A percentile compares a stretch with the other conserved stretches of the same genome.
Conservation (phyloP, 163 green algal genomes). For the Volvox carteri region DNA sequence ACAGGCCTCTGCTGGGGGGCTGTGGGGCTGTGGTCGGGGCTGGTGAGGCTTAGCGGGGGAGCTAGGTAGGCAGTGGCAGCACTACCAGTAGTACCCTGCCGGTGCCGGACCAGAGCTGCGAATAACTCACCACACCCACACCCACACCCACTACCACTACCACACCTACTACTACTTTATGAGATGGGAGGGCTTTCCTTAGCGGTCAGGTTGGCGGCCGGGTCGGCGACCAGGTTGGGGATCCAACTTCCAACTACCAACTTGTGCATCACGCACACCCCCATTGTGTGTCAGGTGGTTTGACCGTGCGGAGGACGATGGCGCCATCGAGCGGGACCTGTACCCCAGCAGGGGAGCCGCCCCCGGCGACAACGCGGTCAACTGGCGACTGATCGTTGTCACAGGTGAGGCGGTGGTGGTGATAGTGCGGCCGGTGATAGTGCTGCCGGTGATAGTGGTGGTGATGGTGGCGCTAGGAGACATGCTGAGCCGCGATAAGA, state of each 20-base stretch:
- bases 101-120: too few relatives aligned
- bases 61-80: too few relatives aligned
- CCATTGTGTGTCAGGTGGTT: slow-evolving; percentile 69
- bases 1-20: not conserved
- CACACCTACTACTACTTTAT: too few relatives aligned
- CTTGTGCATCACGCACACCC: too few relatives aligned
- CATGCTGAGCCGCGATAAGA: too few relatives aligned
- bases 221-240: too few relatives aligned
- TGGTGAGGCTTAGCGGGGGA: not conserved
- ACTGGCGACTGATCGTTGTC: slow-evolving; percentile 67
- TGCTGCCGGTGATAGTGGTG: not conserved
- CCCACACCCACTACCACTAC: too few relatives aligned
- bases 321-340: slow-evolving; percentile 66
- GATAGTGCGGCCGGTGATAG: not conserved
- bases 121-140: too few relatives aligned
- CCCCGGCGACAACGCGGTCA: slow-evolving; percentile 20
- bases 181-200: too few relatives aligned
- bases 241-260: too few relatives aligned
- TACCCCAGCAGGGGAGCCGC: slow-evolving; percentile 36
- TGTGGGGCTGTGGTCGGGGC: not conserved
- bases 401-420: slow-evolving; percentile 48
- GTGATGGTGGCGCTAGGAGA: not conserved
- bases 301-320: slow-evolving; percentile 67
- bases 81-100: too few relatives aligned
- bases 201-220: too few relatives aligned